These are phyloP conservation scores for Plasmodium vivax DNA, from an alignment of 169 alveolate genomes.

Conservation along the genomic window DNA sequence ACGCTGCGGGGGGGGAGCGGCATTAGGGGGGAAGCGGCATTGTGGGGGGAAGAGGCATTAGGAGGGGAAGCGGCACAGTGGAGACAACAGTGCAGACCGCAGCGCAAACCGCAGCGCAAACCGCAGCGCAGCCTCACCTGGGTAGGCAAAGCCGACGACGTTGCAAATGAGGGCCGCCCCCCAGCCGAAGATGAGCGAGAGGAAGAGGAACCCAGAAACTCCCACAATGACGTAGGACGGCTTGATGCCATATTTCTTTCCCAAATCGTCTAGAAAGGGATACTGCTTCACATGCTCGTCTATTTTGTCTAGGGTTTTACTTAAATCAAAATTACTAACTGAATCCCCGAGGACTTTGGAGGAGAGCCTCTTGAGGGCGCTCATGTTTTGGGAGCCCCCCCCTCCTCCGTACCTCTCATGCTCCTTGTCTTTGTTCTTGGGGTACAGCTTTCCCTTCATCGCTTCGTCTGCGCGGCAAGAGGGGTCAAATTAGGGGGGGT, in stretches of 20 bases:
- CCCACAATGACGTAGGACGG: constrained; percentile 76
- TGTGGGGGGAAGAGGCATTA: not conserved
- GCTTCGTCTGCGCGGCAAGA: not conserved
- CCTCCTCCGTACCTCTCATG: not conserved
- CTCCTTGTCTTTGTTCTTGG: constrained; percentile 15
- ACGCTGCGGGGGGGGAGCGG: constrained; percentile 61
- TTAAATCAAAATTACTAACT: constrained; percentile 12
- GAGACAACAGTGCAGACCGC: not conserved
- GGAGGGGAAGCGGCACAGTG: not conserved
- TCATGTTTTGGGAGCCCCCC: not conserved
- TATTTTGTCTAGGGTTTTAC: not conserved
- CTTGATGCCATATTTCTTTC: constrained; percentile 63
- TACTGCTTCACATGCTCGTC: constrained; percentile 42
- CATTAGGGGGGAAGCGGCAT: not conserved
- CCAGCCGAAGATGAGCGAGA: constrained; percentile 77
- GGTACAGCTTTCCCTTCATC: not conserved
- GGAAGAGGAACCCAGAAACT: not conserved
- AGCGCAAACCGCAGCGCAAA: no score
- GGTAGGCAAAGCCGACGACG: constrained; percentile 78
- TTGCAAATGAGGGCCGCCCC: constrained; percentile 82
- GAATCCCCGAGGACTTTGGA: constrained; percentile 28
- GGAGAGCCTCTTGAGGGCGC: constrained; percentile 17
- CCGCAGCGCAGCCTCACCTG: constrained; percentile 26
- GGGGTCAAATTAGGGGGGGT: not conserved
- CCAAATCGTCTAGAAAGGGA: constrained; percentile 38